Conservation (phyloP, 345 rosid genomes). For the Cardiospermum halicacabum region DNA sequence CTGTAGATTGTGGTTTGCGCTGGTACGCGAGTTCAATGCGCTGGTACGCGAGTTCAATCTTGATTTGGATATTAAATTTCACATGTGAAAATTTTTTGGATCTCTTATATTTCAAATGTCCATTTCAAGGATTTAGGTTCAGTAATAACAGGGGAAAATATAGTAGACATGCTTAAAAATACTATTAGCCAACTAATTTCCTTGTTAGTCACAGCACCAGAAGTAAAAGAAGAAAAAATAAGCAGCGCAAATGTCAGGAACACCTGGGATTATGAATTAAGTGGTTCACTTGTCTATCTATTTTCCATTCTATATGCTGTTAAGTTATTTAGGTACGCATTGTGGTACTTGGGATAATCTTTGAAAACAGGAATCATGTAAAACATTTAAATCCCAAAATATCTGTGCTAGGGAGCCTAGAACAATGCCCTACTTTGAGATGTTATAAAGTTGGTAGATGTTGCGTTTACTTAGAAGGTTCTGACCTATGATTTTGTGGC, state of each 20-base stretch:
- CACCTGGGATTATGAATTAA: neutral
- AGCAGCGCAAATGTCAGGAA: neutral
- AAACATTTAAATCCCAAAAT: neutral
- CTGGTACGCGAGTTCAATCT: neutral
- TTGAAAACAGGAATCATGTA: neutral
- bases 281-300: neutral
- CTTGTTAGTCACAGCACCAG: neutral
- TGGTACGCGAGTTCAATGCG: neutral
- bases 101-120: neutral
- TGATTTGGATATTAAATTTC: neutral
- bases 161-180: neutral
- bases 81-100: neutral
- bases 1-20: neutral
- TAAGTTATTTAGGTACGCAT: neutral
- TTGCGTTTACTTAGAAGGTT: slow-evolving; percentile 1
- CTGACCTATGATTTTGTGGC: slow-evolving; percentile 14
- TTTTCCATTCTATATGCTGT: neutral
- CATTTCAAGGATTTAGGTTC: neutral
- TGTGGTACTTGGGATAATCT: too few relatives aligned
- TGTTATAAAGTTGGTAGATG: neutral
- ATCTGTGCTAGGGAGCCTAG: neutral
- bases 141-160: neutral
- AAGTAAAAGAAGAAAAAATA: too few relatives aligned
- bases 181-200: neutral
- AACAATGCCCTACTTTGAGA: neutral